phyloP scores from a whole-genome alignment of 208 protist species.

The Lotmaria passim region DNA sequence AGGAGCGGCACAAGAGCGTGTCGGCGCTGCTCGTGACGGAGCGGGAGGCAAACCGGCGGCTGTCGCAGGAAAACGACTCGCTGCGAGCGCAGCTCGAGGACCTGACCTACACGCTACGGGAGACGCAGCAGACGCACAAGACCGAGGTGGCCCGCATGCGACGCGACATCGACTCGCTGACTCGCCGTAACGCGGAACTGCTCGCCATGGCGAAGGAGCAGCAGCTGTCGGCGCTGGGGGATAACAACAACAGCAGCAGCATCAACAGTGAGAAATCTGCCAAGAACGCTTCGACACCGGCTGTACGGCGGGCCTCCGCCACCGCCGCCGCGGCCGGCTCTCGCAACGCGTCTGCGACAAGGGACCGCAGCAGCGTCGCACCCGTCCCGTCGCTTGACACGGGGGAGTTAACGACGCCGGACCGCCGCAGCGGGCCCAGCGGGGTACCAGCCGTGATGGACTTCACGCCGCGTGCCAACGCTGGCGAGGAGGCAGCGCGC shows the following conservation, averaged over 20 bases:
- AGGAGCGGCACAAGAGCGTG: slow-evolving; percentile 77
- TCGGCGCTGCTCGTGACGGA: slow-evolving; percentile 74
- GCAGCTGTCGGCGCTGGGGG: slow-evolving; percentile 57
- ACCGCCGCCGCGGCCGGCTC: slow-evolving; percentile 7
- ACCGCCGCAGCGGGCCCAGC: neutral
- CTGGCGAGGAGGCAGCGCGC: slow-evolving; percentile 34
- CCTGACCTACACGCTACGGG: slow-evolving; percentile 72
- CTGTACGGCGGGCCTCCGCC: slow-evolving; percentile 5
- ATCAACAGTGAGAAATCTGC: neutral
- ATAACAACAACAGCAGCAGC: slow-evolving; percentile 4
- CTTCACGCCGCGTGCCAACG: slow-evolving; percentile 42
- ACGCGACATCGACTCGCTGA: slow-evolving; percentile 85
- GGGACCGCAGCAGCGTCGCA: slow-evolving; percentile 3
- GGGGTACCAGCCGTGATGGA: slow-evolving; percentile 39
- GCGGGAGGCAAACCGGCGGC: slow-evolving; percentile 64
- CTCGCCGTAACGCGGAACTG: slow-evolving; percentile 81
- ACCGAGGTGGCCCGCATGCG: slow-evolving; percentile 73
- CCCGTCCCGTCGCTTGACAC: neutral
- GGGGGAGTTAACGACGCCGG: neutral
- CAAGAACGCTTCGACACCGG: neutral
- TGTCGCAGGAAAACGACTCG: slow-evolving; percentile 81
- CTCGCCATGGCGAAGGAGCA: slow-evolving; percentile 79
- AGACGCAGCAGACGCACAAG: slow-evolving; percentile 72
- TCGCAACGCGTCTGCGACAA: slow-evolving; percentile 8
- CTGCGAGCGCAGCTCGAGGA: slow-evolving; percentile 82